phyloP scores from a whole-genome alignment of 1,284 basidiomycete species.

The Puccinia hordei region DNA sequence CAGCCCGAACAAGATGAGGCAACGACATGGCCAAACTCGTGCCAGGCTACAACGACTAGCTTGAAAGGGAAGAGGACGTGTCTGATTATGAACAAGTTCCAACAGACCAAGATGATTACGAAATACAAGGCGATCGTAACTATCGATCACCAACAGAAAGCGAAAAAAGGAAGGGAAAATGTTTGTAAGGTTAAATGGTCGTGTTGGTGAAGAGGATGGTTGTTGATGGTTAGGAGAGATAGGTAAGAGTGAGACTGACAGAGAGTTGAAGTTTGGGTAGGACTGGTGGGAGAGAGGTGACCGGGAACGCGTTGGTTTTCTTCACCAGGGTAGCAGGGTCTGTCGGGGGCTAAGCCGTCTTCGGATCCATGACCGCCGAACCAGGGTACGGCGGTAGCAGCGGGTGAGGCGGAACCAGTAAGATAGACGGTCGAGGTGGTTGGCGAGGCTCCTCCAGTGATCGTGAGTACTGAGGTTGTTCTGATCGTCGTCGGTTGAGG shows the following conservation, averaged over 20 bases:
- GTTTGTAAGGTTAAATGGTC: neutral
- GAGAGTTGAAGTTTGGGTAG: slow-evolving; percentile 44
- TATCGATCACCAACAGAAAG: neutral
- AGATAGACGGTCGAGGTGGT: slow-evolving; percentile 25
- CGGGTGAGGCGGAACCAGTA: neutral
- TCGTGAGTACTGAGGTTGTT: slow-evolving; percentile 27
- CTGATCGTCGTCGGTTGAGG: slow-evolving; percentile 27
- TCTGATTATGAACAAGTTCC: slow-evolving; percentile 56
- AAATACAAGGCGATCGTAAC: slow-evolving; percentile 50
- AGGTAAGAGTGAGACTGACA: slow-evolving; percentile 14
- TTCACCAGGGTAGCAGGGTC: slow-evolving; percentile 40
- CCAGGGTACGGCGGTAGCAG: slow-evolving; percentile 10
- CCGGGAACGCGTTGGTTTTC: slow-evolving; percentile 36
- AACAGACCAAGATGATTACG: slow-evolving; percentile 55
- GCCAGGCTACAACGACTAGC: slow-evolving; percentile 54
- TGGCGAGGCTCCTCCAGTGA: neutral
- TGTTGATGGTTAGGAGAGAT: neutral
- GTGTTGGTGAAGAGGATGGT: neutral
- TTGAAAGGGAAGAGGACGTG: slow-evolving; percentile 56
- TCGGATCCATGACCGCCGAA: neutral
- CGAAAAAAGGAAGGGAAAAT: neutral
- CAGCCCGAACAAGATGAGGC: slow-evolving; percentile 50
- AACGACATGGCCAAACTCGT: slow-evolving; percentile 55
- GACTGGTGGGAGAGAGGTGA: slow-evolving; percentile 35
- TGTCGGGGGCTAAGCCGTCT: slow-evolving; percentile 33